Conservation (phyloP, 202 grass and related monocot genomes). For the Schoenoplectus tabernaemontani region DNA sequence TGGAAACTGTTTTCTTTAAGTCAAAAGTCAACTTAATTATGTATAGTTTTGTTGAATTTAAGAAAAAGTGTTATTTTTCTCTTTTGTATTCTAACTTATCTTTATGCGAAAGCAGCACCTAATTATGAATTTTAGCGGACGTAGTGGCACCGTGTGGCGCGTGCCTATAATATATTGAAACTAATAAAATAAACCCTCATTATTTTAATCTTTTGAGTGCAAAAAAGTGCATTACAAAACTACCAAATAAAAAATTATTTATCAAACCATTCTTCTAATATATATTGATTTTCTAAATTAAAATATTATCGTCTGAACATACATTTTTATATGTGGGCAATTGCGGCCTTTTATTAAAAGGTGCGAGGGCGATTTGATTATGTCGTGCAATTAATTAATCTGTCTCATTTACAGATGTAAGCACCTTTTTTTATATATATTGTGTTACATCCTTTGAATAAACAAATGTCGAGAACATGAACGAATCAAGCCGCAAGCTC, state of each 20-base stretch:
- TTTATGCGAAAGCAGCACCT: neutral
- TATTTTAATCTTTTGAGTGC: neutral
- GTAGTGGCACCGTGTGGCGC: neutral
- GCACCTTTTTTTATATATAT: neutral
- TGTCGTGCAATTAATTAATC: constrained; percentile 11
- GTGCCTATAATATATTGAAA: neutral
- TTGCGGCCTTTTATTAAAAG: neutral
- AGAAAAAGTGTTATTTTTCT: neutral
- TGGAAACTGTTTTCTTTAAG: neutral
- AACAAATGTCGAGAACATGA: neutral
- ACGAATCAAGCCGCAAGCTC: constrained; percentile 19
- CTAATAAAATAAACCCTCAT: neutral
- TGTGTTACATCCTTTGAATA: neutral
- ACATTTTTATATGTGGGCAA: neutral
- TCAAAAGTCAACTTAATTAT: constrained; percentile 4
- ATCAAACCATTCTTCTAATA: neutral
- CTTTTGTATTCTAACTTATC: neutral
- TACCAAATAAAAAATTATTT: neutral
- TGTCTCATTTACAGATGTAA: neutral
- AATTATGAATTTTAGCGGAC: neutral
- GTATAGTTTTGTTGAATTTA: neutral
- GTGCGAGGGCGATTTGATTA: neutral
- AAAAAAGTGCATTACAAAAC: neutral
- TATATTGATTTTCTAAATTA: neutral
- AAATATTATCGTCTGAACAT: neutral